Evolutionary conservation across 2,329 filamentous ascomycete genomes (phyloP).

Genomic region (Cladophialophora psammophila): DNA sequence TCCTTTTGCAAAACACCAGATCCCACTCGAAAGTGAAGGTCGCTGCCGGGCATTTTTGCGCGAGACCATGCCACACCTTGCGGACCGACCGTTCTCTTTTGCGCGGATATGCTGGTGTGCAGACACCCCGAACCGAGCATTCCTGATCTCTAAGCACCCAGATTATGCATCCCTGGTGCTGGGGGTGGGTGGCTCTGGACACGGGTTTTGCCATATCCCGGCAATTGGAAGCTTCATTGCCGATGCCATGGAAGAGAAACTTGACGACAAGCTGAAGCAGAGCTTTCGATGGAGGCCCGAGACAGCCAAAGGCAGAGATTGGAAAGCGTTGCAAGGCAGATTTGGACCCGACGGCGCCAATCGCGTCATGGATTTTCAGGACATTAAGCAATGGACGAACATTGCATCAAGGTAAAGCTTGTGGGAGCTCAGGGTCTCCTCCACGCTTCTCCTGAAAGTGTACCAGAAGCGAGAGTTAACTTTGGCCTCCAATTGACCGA

Average conservation of each 20-base stretch:
- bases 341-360: constrained; percentile 54
- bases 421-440: no score
- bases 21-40: constrained; percentile 56
- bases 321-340: constrained; percentile 58
- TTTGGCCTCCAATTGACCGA: no score
- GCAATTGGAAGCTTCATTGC: constrained; percentile 59
- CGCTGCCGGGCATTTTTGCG: constrained; percentile 58
- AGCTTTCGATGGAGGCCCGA: constrained; percentile 62
- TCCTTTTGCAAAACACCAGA: constrained; percentile 53
- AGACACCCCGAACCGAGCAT: constrained; percentile 62
- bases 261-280: constrained; percentile 53
- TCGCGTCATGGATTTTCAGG: constrained; percentile 58
- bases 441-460: no score
- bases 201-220: constrained; percentile 63
- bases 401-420: neutral
- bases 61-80: constrained; percentile 63
- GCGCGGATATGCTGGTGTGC: constrained; percentile 65
- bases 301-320: constrained; percentile 55
- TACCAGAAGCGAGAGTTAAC: no score
- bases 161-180: constrained; percentile 53
- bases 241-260: constrained; percentile 56
- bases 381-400: constrained; percentile 52
- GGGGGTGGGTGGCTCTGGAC: constrained; percentile 60
- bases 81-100: constrained; percentile 57
- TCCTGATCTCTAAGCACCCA: constrained; percentile 61